Base-by-base conservation (phyloP, 139 green algal genomes). In the Penium margaritaceum region DNA sequence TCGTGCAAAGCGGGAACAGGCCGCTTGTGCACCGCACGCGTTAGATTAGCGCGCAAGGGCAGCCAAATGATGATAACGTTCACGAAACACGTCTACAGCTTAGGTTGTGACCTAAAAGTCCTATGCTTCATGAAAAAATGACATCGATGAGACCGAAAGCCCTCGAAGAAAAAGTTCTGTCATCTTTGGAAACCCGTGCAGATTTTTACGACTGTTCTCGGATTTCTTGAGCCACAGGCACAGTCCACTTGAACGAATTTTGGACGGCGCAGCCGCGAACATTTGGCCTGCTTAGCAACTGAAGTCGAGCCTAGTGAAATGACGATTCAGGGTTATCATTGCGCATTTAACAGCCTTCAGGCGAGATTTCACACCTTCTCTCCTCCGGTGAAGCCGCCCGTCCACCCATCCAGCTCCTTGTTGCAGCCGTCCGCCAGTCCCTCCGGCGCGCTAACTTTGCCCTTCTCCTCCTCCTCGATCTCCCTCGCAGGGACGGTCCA, bases 331-430 rank as follows among this genome's bases (percentile, higher is more conserved):
- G 41, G 7, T 7, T 21, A 12, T 21, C 41, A 7, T 51, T 51
- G 12, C 7, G 7, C 41, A 51, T 12, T 7, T 21, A 7, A 51
- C 12, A 21, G 41, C 12, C 12, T 21, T 12, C 12, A 60, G 12
- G 51, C 24, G n/a, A 57, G 21, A 57, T 19, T 24, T 19, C 61
- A 34, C 24, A 74, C 70, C 70, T 55, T 75, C 54, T 78, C 71
- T 24, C 71, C 71, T 39, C 71, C 71, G 30, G 71, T 65, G 37
- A 72, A 78, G 24, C 71, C 71, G 37, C 71, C 71, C n/a, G 71
- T 78, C 57, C 78, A 30, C 15, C 71, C 71, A 37, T 27, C 3
- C 3, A 78, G 71, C 71, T 78, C 71, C 61, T 78, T 78, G 61
- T 78, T 65, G 17, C 78, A 78, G 21, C 68, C 68, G 19, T 39